Base-by-base conservation (phyloP, 371 early-diverging fungal genomes). In the Saksenaea oblongispora region DNA sequence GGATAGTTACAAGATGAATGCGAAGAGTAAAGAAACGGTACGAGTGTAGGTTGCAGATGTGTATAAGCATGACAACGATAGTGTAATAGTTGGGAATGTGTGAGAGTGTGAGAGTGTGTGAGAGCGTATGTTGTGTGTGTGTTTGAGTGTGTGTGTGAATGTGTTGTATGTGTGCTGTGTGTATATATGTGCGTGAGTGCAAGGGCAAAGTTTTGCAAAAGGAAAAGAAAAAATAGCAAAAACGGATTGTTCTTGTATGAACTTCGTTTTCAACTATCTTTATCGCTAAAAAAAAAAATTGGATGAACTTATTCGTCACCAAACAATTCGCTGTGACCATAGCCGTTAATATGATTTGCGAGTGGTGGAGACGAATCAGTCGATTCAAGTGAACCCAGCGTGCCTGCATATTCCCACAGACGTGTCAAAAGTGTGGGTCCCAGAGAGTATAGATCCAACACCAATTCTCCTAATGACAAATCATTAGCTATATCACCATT, bases 371-470 rank as follows among this genome's bases (percentile, higher is more conserved):
- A 41, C 42, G 42, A 41, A 17, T 41, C 42, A 0, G 42, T 41
- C 5, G 42, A 3, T 14, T 41, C 42, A 14, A 41, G 14, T 17
- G 42, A 11, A 27, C 44, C 36, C 31, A 26, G 5, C 35, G 39
- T 61, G 35, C 66, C 66, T 1, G 74, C 69, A 35, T 66, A 74
- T 27, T 79, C 70, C 82, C 82, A 81, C 24, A 81, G 44, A 34
- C 56, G 61, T 13, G 59, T 68, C n/a, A 81, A 35, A 24, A 72
- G 26, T 1, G 70, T 70, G 9, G 78, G 73, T 1, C 82, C 82
- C 2, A 81, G 47, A 11, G 78, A 78, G 59, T 81, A 81, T 4
- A 81, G 64, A 62, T 81, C 82, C 4, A 81, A 54, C 10, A 76
- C 63, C 15, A 81, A 17, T 57, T 76, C 78, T 28, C 71, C 82